Evolutionary conservation across 2,329 filamentous ascomycete species (phyloP), one percentile per base, ranked within the genome.

Genomic region (Epichloe gansuensis): DNA sequence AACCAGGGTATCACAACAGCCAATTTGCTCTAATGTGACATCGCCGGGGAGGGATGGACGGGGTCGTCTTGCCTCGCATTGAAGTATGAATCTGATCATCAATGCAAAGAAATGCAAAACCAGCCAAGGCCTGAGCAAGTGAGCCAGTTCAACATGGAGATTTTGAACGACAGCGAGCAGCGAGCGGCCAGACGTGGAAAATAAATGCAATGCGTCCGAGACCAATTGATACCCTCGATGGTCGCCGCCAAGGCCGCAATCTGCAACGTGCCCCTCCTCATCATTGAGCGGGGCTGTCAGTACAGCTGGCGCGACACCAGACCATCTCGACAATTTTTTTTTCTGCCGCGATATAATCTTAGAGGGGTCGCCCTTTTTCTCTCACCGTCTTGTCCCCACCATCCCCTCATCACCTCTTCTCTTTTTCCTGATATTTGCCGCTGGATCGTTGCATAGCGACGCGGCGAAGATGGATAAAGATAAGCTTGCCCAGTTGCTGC

Each of bases 401-500:
- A 17, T 49, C 39, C 39, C 13, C 44, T 41, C 49, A 17, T 15
- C 41, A 23, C 44, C 35, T 51, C 46, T 37, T 52, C 41, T 52
- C 50, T 51, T 51, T 51, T 41, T 48, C 46, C 49, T 48, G 50
- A 43, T 46, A 46, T 54, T 46, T 56, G 51, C 55, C 51, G 54
- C 49, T 52, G 43, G 46, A 54, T 46, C 53, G 23, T 50, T 50
- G 43, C 48, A 51, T 34, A 53, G 51, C 54, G 41, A 43, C 43
- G 54, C 54, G 54, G 46, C 48, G 5, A 55, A 47, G 54, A 72
- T 73, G 70, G 71, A 73, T 59, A 72, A 72, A 64, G 83, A 88
- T 70, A 82, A 86, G 73, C 90, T 96, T 68, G 79, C 93, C 61
- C 79, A 86, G 75, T 82, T 95, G 72, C 81, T 96, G 67, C 82